Evolutionary conservation across 2,329 filamentous ascomycete genomes (phyloP), one percentile per base, ranked within the genome.

Genomic region (Fusarium hainanense): DNA sequence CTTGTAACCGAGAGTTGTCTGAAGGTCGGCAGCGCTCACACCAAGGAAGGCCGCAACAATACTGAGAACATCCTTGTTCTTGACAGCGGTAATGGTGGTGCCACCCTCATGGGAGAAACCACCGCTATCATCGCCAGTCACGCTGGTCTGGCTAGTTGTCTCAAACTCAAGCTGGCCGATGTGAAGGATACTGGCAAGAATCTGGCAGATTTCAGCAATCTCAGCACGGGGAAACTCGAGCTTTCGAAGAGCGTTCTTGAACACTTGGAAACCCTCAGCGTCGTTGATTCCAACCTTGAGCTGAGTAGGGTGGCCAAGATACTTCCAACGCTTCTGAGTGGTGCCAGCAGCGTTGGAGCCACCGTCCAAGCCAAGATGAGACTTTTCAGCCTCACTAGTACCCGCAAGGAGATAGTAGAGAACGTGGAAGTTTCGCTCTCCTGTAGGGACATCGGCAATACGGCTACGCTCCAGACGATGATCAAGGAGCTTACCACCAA

Each of bases 251-350:
- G 96, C 96, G 2, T 93, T 97, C 84, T 98, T 98, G 86, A 99
- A 98, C 55, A 98, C 91, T 77, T 97, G 93, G 80, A 99, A 99
- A 7, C 95, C 96, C 76, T 98, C 94, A 3, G 91, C 87, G 77
- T 99, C 96, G 76, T 99, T 98, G 78, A 99, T 94, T 61, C 96
- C 96, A 28, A 98, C 93, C 79, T 97, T 98, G 70, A 99, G 87
- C 81, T 99, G 96, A 0, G 95, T 98, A 1, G 95, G 96, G 74
- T 99, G 96, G 5, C 96, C 96, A 6, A 99, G 87, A 77, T 97
- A 99, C 78, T 94, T 92, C 96, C 96, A 99, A 80, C 96, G 87
- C 82, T 93, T 97, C 75, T 91, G 89, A 6, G 84, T 78, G 16
- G 77, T 77, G 73, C 91, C 88, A 7, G 83, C 76, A 18, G 77